phyloP scores from a whole-genome alignment of 1,139 yeast genomes.

The Geotrichum bryndzae region DNA sequence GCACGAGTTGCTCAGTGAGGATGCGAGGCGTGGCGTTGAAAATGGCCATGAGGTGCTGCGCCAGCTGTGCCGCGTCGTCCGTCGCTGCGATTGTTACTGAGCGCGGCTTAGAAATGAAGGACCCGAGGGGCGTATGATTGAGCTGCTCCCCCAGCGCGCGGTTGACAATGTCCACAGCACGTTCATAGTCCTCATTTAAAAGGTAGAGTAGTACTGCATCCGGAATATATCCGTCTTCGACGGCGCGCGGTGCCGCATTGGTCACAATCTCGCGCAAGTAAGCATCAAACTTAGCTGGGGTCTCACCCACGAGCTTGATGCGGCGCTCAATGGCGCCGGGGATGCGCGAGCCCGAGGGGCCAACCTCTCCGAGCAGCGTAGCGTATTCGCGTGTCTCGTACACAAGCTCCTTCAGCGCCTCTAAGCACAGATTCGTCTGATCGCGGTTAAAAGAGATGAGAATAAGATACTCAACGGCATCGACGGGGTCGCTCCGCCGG shows the following conservation, averaged over 20 bases:
- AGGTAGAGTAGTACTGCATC: conserved; percentile 86
- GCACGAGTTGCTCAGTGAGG: conserved; percentile 28
- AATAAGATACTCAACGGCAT: conserved; percentile 82
- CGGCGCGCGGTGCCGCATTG: conserved; percentile 79
- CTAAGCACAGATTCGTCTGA: conserved; percentile 57
- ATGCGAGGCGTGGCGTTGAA: conserved; percentile 35
- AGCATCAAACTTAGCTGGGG: conserved; percentile 48
- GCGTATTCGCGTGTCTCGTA: conserved; percentile 82
- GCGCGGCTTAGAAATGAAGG: conserved; percentile 16
- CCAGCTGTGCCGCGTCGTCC: conserved; percentile 39
- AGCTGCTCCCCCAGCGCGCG: conserved; percentile 73
- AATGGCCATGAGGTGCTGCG: conserved; percentile 36
- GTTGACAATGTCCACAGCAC: conserved; percentile 71
- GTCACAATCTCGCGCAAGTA: conserved; percentile 68
- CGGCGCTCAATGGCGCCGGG: conserved; percentile 86
- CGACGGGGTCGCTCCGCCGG: conserved; percentile 78
- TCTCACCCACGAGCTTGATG: conserved; percentile 56
- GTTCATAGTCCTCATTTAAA: conserved; percentile 80
- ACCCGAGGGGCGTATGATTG: conserved; percentile 65
- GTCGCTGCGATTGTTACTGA: conserved; percentile 32
- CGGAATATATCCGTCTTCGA: conserved; percentile 82
- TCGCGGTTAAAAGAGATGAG: conserved; percentile 54
- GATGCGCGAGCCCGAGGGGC: conserved; percentile 65
- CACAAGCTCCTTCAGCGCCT: conserved; percentile 76
- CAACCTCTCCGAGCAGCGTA: conserved; percentile 71